phyloP scores from a whole-genome alignment of 2,329 filamentous ascomycete genomes.

The Fusarium armeniacum region DNA sequence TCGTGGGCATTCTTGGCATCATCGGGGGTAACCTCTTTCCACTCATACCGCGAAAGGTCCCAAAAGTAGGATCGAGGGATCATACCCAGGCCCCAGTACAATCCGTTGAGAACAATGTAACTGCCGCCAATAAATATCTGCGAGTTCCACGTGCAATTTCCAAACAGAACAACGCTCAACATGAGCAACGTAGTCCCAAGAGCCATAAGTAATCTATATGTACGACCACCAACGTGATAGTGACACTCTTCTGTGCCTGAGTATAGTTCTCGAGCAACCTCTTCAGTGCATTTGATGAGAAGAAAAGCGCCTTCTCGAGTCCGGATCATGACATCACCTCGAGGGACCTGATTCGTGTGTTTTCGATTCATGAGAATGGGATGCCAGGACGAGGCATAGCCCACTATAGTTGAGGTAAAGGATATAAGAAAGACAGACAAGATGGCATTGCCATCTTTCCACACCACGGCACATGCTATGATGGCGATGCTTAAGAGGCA shows the following conservation, averaged over 20 bases:
- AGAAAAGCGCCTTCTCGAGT: slow-evolving; percentile 73
- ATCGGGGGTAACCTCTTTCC: slow-evolving; percentile 57
- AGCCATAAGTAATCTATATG: slow-evolving; percentile 68
- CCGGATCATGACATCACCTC: slow-evolving; percentile 72
- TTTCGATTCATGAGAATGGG: slow-evolving; percentile 67
- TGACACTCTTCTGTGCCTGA: slow-evolving; percentile 71
- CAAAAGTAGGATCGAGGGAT: slow-evolving; percentile 65
- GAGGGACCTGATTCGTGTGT: slow-evolving; percentile 63
- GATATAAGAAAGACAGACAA: slow-evolving; percentile 66
- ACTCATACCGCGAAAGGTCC: slow-evolving; percentile 68
- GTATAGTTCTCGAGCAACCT: slow-evolving; percentile 74
- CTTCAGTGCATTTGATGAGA: slow-evolving; percentile 69
- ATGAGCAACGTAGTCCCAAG: slow-evolving; percentile 72
- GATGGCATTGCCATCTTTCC: slow-evolving; percentile 56
- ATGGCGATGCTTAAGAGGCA: slow-evolving; percentile 64
- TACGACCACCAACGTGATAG: slow-evolving; percentile 63
- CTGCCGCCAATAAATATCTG: slow-evolving; percentile 70
- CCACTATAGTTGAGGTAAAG: slow-evolving; percentile 66
- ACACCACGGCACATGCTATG: slow-evolving; percentile 58
- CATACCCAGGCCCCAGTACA: slow-evolving; percentile 70
- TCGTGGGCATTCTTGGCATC: slow-evolving; percentile 57
- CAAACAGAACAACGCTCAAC: slow-evolving; percentile 71
- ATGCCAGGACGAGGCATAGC: slow-evolving; percentile 70
- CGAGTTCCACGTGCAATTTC: slow-evolving; percentile 72
- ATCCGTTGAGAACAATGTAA: slow-evolving; percentile 71